Evolutionary conservation across 1,139 yeast genomes (phyloP), one percentile per base, ranked within the genome.

Genomic region (Candida glucosophila): DNA sequence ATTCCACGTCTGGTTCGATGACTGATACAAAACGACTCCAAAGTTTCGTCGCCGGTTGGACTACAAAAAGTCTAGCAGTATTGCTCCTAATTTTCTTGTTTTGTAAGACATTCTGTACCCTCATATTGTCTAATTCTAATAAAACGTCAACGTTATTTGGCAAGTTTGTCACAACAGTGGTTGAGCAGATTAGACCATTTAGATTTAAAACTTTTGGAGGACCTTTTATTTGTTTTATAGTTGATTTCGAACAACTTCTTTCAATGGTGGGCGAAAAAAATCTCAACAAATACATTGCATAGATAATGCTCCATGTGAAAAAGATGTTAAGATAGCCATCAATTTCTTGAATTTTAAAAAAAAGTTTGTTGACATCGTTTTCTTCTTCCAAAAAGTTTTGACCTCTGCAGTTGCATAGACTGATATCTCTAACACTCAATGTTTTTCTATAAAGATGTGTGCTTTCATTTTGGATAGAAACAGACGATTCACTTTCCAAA

Each of bases 141-240:
- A 76, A 55, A 4, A 71, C 43, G 33, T 67, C 70, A 14, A 67
- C 74, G 14, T 57, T 51, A 29, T 63, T 60, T 1, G 81, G 81
- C 14, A 75, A 44, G 15, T 67, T 49, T 2, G 62, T 43, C 22
- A 70, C 69, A 22, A 67, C 29, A 3, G 74, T 60, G 11, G 63
- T 52, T 3, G 73, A 54, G 23, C 55, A 55, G 8, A 63, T 40
- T n/a, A 46, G 39, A 3, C 67, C 34, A 26, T 61, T 64, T 21
- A 68, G 32, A 26, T 54, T 55, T 9, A 58, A 19, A 24, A 44
- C 47, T 15, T 40, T 44, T 22, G 33, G 33, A 3, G 41, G 36
- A 1, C 52, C 55, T 17, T 44, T 38, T 15, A 58, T 33, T 17
- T 43, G 39, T 5, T 35, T 29, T 34, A 55, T 47, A 24, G 52